Percentiles rank a stretch among this genome's conserved stretches.
phyloP scores from a whole-genome alignment of 1,284 basidiomycete genomes.

The Malassezia arunalokei region DNA sequence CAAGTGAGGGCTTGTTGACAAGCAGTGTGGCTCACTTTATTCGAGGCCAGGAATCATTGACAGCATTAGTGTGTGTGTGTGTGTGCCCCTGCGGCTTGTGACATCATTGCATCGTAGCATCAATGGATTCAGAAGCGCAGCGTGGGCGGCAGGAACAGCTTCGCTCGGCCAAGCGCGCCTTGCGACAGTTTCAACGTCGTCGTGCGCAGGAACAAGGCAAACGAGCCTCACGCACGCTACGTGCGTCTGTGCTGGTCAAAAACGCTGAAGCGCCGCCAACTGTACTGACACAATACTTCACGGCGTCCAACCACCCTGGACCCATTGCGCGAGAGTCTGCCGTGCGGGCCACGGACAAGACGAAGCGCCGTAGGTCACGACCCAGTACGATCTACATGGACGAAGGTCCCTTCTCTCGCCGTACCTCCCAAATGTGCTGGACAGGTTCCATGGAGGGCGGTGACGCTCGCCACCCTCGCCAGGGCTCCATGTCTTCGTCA shows the following conservation, averaged over 20 bases:
- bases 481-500: neutral
- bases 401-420: neutral
- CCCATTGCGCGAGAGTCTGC: slow-evolving; percentile 12
- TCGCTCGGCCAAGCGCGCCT: slow-evolving; percentile 10
- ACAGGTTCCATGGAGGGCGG: neutral
- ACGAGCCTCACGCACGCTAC: slow-evolving; percentile 12
- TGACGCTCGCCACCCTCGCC: neutral
- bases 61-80: too few relatives aligned
- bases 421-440: neutral
- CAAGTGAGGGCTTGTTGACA: too few relatives aligned
- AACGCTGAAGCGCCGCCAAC: slow-evolving; percentile 3
- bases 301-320: neutral
- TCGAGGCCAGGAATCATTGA: too few relatives aligned
- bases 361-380: slow-evolving; percentile 8
- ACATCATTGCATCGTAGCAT: neutral
- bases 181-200: slow-evolving; percentile 15
- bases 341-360: slow-evolving; percentile 7
- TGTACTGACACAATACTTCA: slow-evolving; percentile 6
- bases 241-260: slow-evolving; percentile 5
- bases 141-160: slow-evolving; percentile 13
- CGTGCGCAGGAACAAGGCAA: slow-evolving; percentile 14
- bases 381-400: neutral
- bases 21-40: too few relatives aligned
- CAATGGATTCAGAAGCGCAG: slow-evolving; percentile 5
- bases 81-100: neutral